Conservation (phyloP, 768 basidiomycete genomes). For the Strobilomyces echinocephalus region DNA sequence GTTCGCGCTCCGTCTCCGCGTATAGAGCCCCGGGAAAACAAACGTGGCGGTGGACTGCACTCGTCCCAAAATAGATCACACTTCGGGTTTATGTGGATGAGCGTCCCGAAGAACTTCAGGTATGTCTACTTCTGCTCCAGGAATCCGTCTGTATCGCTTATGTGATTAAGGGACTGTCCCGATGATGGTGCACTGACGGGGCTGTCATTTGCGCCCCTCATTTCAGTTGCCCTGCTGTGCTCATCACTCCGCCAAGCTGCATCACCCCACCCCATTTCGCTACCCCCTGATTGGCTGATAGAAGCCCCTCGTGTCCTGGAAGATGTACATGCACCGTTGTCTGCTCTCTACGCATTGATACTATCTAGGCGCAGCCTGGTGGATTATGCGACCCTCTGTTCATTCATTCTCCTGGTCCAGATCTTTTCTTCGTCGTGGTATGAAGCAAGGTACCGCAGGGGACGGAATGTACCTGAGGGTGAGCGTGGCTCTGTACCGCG, state of each 20-base stretch:
- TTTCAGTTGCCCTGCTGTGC: conserved; percentile 64
- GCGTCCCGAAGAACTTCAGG: conserved; percentile 85
- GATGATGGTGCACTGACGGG: conserved; percentile 88
- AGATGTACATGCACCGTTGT: conserved; percentile 36
- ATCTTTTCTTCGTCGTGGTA: conserved; percentile 73
- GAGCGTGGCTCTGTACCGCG: conserved; percentile 75
- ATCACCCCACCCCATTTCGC: conserved; percentile 27
- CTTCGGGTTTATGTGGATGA: conserved; percentile 83
- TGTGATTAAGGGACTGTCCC: conserved; percentile 54
- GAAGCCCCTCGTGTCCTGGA: conserved; percentile 62
- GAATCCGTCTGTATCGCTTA: conserved; percentile 7
- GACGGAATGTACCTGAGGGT: conserved; percentile 48
- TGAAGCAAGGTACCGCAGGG: conserved; percentile 48
- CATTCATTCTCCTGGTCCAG: conserved; percentile 74
- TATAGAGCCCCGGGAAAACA: conserved; percentile 45
- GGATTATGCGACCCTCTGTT: conserved; percentile 75
- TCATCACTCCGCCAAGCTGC: conserved; percentile 41
- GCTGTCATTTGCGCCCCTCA: conserved; percentile 76
- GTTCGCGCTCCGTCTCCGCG: conserved; percentile 36
- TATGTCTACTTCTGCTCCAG: conserved; percentile 25
- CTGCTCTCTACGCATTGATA: conserved; percentile 51
- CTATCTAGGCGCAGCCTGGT: conserved; percentile 73
- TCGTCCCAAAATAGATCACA: conserved; percentile 40
- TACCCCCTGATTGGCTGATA: conserved; percentile 71
- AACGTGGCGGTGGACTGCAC: conserved; percentile 31